A percentile compares a stretch with the other conserved stretches of the same genome.
Evolutionary conservation across 805 yeast species (phyloP).

Genomic region (Teunomyces cretensis): DNA sequence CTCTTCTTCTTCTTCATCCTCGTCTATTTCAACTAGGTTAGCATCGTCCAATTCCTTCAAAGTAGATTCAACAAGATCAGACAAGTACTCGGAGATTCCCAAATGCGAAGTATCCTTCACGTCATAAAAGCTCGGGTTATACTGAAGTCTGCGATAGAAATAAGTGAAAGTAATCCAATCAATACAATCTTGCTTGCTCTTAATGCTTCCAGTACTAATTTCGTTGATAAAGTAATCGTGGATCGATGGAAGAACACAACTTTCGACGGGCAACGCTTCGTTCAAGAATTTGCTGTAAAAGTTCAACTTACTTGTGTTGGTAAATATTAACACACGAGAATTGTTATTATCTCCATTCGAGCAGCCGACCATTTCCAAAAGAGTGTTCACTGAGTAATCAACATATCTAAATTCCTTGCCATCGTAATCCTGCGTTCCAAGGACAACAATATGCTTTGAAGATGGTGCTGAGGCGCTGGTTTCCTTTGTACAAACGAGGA

Average conservation of each 20-base stretch:
- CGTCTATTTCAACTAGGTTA: conserved; percentile 58
- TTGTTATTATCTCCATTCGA: conserved; percentile 34
- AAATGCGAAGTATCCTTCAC: conserved; percentile 58
- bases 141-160: conserved; percentile 75
- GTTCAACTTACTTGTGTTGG: conserved; percentile 52
- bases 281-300: conserved; percentile 71
- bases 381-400: conserved; percentile 64
- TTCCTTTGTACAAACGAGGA: conserved; percentile 64
- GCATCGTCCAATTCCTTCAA: conserved; percentile 61
- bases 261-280: conserved; percentile 82
- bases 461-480: conserved; percentile 50
- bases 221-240: conserved; percentile 74
- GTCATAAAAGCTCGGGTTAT: conserved; percentile 91
- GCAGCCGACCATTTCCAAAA: conserved; percentile 63
- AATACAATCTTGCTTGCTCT: conserved; percentile 76
- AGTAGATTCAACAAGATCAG: conserved; percentile 76
- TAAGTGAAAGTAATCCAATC: conserved; percentile 88
- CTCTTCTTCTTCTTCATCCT: conserved; percentile 36
- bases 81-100: conserved; percentile 78
- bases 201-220: conserved; percentile 63
- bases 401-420: conserved; percentile 70
- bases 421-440: conserved; percentile 72
- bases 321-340: conserved; percentile 50
- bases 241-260: conserved; percentile 56
- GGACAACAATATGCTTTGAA: conserved; percentile 56